Base-by-base conservation (phyloP, 2,329 filamentous ascomycete species). In the Clonostachys rosea region DNA sequence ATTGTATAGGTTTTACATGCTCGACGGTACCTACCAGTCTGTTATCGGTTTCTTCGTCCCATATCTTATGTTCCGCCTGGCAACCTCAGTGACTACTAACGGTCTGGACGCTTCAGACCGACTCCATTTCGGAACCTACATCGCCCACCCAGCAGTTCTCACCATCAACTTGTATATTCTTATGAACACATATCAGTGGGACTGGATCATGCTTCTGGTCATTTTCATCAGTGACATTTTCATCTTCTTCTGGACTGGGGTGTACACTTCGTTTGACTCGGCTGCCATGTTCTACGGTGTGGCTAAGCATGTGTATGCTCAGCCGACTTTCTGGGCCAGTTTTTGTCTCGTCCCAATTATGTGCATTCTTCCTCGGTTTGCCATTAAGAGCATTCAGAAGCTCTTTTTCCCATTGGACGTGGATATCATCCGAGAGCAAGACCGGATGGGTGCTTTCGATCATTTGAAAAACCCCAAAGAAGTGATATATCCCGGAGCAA, bases 121-220 rank as follows among this genome's bases (percentile, higher is more conserved):
- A 55, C 81, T 84, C 52, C 84, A 91, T 54, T 86, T 99, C 59
- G 94, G 94, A 58, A 81, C 89, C 46, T 95, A 94, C 64, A 83
- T 96, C 56, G 91, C 85, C 4, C 89, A 89, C 48, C 87, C 89
- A 13, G 84, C 89, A 7, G 85, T 99, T 49, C 71, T 95, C 55
- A 86, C 89, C 39, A 95, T 96, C 74, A 99, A 99, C 67, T 73
- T 86, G 49, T 99, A 97, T 71, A 89, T 99, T 56, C 74, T 99
- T 54, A 84, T 97, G 71, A 99, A 99, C 69, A 95, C 89, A 1
- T 97, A 96, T 67, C 83, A 92, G 50, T 99, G 94, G 94, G 94
- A 99, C 65, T 99, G 92, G 92, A 75, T 99, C 59, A 95, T 95
- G 69, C 68, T 91, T 18, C 73, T 96, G 49, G 86, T 96, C 52